A percentile compares a stretch with the other conserved stretches of the same genome.
Conservation (phyloP, 805 yeast species). For the Candida maltosa region DNA sequence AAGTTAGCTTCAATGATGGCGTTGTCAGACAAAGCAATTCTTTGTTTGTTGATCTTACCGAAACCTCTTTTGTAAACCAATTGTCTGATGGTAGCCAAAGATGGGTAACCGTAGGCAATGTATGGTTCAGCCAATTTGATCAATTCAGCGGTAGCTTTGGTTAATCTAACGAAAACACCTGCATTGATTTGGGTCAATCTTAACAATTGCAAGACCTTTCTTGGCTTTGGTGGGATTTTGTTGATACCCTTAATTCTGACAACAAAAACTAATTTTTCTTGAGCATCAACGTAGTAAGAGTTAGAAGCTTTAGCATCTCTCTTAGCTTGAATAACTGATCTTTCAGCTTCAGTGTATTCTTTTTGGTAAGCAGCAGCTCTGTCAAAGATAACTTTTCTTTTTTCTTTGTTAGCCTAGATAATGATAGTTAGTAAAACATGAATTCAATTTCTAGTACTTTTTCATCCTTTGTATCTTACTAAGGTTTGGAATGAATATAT, state of each 20-base stretch:
- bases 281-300: conserved; percentile 92
- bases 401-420: conserved; percentile 40
- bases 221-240: conserved; percentile 99
- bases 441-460: background rate
- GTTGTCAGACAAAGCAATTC: conserved; percentile 87
- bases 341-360: conserved; percentile 92
- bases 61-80: conserved; percentile 95
- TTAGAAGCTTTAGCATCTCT: conserved; percentile 93
- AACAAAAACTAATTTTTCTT: conserved; percentile 90
- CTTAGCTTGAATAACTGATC: conserved; percentile 81
- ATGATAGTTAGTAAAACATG: conserved; percentile 28
- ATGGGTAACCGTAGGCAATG: conserved; percentile 97
- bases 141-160: conserved; percentile 93
- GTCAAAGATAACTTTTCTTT: conserved; percentile 73
- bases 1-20: conserved; percentile 81
- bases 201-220: conserved; percentile 93
- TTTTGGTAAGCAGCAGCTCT: conserved; percentile 96
- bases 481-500: conserved; percentile 2
- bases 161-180: conserved; percentile 91
- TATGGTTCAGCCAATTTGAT: conserved; percentile 93
- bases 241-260: conserved; percentile 99
- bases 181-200: conserved; percentile 92
- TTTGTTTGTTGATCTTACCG: conserved; percentile 97
- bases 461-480: background rate
- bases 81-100: conserved; percentile 85